Percentiles rank a stretch among this genome's conserved stretches.
phyloP scores from a whole-genome alignment of 1,284 basidiomycete species.

The Xerocomus nothofagi region DNA sequence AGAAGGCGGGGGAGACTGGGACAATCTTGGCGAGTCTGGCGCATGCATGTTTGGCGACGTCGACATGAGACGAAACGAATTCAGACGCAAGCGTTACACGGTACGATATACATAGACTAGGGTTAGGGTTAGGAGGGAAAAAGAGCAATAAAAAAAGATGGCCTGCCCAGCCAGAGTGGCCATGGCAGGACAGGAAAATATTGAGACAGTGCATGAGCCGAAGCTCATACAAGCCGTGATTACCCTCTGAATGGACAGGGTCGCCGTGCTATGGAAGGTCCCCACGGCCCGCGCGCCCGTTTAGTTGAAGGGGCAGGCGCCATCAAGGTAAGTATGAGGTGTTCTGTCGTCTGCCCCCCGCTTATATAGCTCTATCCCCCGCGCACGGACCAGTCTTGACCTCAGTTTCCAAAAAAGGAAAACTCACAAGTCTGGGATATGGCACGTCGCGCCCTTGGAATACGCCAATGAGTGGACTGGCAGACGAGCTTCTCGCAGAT shows the following conservation, averaged over 20 bases:
- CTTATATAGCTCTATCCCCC: conserved; percentile 18
- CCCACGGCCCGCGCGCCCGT: conserved; percentile 45
- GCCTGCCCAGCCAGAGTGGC: conserved; percentile 41
- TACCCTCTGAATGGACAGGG: conserved; percentile 41
- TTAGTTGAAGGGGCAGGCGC: conserved; percentile 37
- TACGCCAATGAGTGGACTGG: conserved; percentile 66
- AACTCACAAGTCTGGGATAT: conserved; percentile 1
- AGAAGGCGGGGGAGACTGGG: conserved; percentile 66
- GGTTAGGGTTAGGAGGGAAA: conserved; percentile 28
- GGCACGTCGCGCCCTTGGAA: neutral
- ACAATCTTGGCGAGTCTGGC: conserved; percentile 69
- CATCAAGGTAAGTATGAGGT: conserved; percentile 40
- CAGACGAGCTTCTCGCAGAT: conserved; percentile 87
- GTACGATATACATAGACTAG: too few relatives aligned
- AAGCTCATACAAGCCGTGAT: conserved; percentile 33
- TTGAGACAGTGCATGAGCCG: conserved; percentile 39
- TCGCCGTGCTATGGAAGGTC: conserved; percentile 53
- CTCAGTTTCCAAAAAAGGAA: conserved; percentile 9
- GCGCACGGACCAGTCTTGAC: conserved; percentile 28
- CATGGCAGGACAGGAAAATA: conserved; percentile 34
- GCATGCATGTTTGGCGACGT: conserved; percentile 36
- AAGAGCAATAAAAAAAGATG: conserved; percentile 24
- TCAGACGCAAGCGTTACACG: too few relatives aligned
- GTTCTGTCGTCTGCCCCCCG: accelerated
- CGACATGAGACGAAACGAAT: conserved; percentile 26